These are phyloP conservation scores for Coniochaeta sp. DNA, from an alignment of 2,329 filamentous ascomycete genomes.

Conservation along the genomic window DNA sequence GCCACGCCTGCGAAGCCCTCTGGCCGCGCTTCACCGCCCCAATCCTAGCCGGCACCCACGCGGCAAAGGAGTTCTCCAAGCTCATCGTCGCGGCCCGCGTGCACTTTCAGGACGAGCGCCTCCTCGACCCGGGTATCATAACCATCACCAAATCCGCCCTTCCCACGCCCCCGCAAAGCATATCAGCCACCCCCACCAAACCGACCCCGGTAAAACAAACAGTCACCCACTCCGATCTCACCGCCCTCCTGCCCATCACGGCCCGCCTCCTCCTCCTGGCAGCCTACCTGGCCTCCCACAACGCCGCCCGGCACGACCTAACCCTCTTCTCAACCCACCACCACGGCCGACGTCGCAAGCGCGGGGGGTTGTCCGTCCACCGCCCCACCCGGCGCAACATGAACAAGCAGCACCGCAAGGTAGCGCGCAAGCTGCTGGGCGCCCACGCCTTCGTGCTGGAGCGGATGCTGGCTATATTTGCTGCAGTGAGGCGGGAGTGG, in stretches of 20 bases:
- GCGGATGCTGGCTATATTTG: conserved; percentile 71
- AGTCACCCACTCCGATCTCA: conserved; percentile 32
- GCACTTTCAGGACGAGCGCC: conserved; percentile 66
- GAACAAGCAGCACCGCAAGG: conserved; percentile 57
- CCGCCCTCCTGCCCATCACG: conserved; percentile 59
- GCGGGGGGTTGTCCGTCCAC: conserved; percentile 37
- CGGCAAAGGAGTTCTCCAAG: conserved; percentile 75
- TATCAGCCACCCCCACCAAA: conserved; percentile 3
- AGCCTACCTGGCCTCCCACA: conserved; percentile 77
- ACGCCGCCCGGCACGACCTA: conserved; percentile 65
- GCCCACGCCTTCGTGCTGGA: conserved; percentile 73
- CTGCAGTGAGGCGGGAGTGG: conserved; percentile 56
- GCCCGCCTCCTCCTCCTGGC: conserved; percentile 68
- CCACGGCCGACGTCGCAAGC: conserved; percentile 41
- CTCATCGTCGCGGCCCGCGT: conserved; percentile 65
- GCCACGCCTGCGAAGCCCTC: conserved; percentile 61
- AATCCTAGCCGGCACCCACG: conserved; percentile 64
- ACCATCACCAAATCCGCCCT: no score
- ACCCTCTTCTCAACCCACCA: conserved; percentile 70
- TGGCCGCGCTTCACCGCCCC: conserved; percentile 84
- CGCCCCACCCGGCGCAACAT: conserved; percentile 17
- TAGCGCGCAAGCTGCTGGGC: conserved; percentile 69
- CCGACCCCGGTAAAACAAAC: conserved; percentile 1
- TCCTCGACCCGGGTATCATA: conserved; percentile 61
- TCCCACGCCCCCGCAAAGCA: neutral